Percentiles rank a stretch among this genome's conserved stretches.
Conservation (phyloP, 768 basidiomycete genomes). For the Xerocomellus intermedius region DNA sequence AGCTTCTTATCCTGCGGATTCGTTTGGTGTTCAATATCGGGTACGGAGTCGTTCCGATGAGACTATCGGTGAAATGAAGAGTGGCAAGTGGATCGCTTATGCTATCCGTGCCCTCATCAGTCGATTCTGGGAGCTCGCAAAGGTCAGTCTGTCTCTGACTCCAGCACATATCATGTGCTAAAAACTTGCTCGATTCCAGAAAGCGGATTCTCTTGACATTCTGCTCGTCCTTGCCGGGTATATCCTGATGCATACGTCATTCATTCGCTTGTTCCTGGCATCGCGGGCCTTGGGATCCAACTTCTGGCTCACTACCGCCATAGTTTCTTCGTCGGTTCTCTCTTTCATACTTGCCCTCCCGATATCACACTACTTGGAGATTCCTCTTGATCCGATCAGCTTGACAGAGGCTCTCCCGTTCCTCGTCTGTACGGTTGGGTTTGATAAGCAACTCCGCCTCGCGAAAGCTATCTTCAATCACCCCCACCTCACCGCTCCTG, state of each 20-base stretch:
- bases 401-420: constrained; percentile 96
- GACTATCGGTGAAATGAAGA: constrained; percentile 71
- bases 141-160: constrained; percentile 43
- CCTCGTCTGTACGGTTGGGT: constrained; percentile 96
- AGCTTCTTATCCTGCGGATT: constrained; percentile 33
- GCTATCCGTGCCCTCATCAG: constrained; percentile 71
- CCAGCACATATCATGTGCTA: background rate
- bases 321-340: constrained; percentile 77
- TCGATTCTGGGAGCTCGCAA: constrained; percentile 84
- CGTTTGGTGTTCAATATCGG: constrained; percentile 47
- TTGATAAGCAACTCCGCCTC: constrained; percentile 94
- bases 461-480: constrained; percentile 88
- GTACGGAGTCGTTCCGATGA: constrained; percentile 45
- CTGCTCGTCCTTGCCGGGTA: constrained; percentile 92
- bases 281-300: constrained; percentile 82
- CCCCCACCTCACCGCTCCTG: constrained; percentile 53
- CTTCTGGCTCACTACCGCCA: constrained; percentile 68
- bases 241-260: constrained; percentile 92
- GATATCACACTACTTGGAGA: constrained; percentile 67
- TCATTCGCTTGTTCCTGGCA: constrained; percentile 85
- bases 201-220: constrained; percentile 95
- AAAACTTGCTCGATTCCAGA: constrained; percentile 42
- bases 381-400: constrained; percentile 89
- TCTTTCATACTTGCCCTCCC: constrained; percentile 85
- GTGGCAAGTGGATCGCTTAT: constrained; percentile 87